A percentile compares a stretch with the other conserved stretches of the same genome.
These are phyloP conservation scores for Vachellia pachyceras DNA, from an alignment of 306 rosid species.

Conservation along the genomic window DNA sequence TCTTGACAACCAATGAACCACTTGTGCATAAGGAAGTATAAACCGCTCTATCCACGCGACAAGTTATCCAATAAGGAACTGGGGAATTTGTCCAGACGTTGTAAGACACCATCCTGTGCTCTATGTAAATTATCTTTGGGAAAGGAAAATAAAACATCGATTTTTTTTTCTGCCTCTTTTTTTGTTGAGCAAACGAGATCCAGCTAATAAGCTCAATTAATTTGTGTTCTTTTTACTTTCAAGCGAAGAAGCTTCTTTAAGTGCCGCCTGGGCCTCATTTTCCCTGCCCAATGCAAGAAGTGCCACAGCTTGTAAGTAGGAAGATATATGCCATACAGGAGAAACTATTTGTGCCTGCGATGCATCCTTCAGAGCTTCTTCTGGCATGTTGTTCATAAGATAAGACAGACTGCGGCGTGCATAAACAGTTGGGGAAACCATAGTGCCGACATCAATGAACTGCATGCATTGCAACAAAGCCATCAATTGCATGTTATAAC, in stretches of 20 bases:
- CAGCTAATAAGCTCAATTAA: conserved; percentile 14
- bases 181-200: neutral
- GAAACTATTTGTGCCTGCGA: conserved; percentile 77
- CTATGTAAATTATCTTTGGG: conserved; percentile 45
- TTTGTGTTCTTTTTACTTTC: conserved; percentile 67
- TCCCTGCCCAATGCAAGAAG: conserved; percentile 67
- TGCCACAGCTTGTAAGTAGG: conserved; percentile 76
- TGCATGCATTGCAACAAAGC: conserved; percentile 55
- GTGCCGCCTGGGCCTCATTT: conserved; percentile 77
- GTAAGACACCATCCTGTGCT: conserved; percentile 46
- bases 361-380: conserved; percentile 87
- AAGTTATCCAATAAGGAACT: conserved; percentile 36
- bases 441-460: conserved; percentile 88
- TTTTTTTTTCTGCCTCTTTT: neutral
- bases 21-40: conserved; percentile 49
- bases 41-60: conserved; percentile 44
- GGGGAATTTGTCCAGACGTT: conserved; percentile 45
- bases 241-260: conserved; percentile 75
- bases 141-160: neutral
- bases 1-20: conserved; percentile 58
- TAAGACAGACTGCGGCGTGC: conserved; percentile 93
- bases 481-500: conserved; percentile 40
- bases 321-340: conserved; percentile 84
- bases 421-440: conserved; percentile 86
- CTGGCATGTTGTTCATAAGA: conserved; percentile 73